Conservation (phyloP, 2,329 filamentous ascomycete species). For the Aureobasidium musti region DNA sequence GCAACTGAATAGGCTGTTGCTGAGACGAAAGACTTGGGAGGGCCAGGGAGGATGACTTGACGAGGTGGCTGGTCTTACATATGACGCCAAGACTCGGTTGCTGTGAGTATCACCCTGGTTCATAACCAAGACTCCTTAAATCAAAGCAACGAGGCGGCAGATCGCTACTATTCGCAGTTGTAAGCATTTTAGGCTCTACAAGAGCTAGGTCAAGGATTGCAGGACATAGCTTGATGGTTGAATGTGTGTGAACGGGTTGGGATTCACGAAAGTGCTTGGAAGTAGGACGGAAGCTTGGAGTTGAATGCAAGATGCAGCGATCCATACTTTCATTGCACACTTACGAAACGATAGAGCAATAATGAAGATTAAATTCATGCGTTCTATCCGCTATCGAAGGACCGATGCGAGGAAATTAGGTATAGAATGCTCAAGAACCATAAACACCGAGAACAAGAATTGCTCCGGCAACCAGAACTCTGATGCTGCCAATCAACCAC, state of each 20-base stretch:
- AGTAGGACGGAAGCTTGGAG: no score
- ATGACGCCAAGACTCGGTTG: neutral
- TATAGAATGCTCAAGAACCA: neutral
- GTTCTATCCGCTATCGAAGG: neutral
- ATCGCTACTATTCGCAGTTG: neutral
- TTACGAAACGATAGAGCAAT: neutral
- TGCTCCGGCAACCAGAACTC: neutral
- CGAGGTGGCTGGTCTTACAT: no score
- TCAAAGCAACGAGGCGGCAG: neutral
- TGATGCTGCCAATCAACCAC: conserved; percentile 51
- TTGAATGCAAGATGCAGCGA: neutral
- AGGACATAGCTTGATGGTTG: no score
- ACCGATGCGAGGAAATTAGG: neutral
- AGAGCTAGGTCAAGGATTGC: neutral
- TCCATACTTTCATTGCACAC: neutral
- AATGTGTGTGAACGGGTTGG: no score
- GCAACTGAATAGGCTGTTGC: no score
- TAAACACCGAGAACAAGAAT: neutral
- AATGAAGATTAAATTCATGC: neutral
- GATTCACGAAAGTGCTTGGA: no score
- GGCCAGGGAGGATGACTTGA: no score
- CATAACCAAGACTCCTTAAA: neutral
- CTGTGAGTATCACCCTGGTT: neutral
- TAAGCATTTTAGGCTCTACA: neutral
- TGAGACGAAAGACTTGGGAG: no score